A percentile compares a stretch with the other conserved stretches of the same genome.
These are phyloP conservation scores for Monosporascus sp. DNA, from an alignment of 2,329 filamentous ascomycete species.

Conservation along the genomic window DNA sequence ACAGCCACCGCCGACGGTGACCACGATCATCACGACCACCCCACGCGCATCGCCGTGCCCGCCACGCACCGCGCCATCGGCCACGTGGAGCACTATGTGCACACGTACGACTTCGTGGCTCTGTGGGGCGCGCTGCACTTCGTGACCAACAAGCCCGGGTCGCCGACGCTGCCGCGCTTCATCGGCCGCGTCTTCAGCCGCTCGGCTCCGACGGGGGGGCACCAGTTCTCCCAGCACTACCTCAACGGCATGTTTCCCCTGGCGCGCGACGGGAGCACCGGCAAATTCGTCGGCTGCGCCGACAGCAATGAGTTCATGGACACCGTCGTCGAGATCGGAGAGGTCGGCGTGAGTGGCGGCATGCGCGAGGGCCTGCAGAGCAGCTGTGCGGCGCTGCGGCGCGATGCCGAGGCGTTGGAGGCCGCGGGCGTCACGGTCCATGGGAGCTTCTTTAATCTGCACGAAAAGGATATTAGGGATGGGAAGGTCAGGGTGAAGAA, in stretches of 20 bases:
- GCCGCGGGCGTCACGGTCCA: constrained; percentile 31
- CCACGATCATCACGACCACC: no score
- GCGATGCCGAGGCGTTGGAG: constrained; percentile 11
- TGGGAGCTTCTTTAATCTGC: constrained; percentile 21
- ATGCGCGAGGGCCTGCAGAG: constrained; percentile 43
- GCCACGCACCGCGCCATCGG: constrained; percentile 51
- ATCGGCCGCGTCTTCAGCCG: constrained; percentile 58
- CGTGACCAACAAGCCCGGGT: constrained; percentile 41
- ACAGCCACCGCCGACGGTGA: no score
- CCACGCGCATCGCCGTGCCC: constrained; percentile 15
- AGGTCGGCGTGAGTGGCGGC: constrained; percentile 38
- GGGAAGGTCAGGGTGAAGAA: constrained; percentile 51
- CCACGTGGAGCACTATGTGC: constrained; percentile 77
- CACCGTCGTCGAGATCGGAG: constrained; percentile 44
- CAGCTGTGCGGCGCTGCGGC: constrained; percentile 33
- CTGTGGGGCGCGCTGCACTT: constrained; percentile 72
- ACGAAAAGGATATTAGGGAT: constrained; percentile 23
- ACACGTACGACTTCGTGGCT: constrained; percentile 68
- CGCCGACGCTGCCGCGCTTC: constrained; percentile 50
- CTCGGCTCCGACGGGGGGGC: constrained; percentile 44
- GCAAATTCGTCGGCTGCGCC: constrained; percentile 37
- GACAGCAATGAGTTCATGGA: constrained; percentile 58
- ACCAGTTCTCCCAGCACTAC: constrained; percentile 58
- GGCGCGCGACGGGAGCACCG: constrained; percentile 35
- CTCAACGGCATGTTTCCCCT: constrained; percentile 59